phyloP scores from a whole-genome alignment of 2,329 filamentous ascomycete genomes.

The Talaromyces albobiverticillius region DNA sequence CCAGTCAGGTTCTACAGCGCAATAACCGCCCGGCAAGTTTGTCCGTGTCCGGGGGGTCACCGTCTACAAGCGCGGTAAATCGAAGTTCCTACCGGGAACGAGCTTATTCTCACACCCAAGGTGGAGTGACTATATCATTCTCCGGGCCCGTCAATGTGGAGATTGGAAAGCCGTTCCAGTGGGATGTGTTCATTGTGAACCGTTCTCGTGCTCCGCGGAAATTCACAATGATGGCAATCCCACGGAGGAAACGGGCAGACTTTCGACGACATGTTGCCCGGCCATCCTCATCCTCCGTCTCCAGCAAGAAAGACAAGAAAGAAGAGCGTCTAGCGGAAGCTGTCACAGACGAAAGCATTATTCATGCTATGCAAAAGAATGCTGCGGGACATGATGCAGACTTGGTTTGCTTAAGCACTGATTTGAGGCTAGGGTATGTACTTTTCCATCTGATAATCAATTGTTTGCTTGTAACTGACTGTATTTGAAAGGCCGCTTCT shows the following conservation, averaged over 20 bases:
- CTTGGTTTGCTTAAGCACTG: conserved; percentile 56
- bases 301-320: conserved; percentile 23
- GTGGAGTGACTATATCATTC: conserved; percentile 56
- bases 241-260: conserved; percentile 45
- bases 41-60: conserved; percentile 26
- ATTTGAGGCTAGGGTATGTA: conserved; percentile 56
- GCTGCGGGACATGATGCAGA: conserved; percentile 49
- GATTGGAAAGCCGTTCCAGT: conserved; percentile 54
- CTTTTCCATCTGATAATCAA: neutral
- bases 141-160: conserved; percentile 49
- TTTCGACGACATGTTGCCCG: conserved; percentile 41
- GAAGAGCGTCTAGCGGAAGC: conserved; percentile 47
- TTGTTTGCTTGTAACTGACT: neutral
- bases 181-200: conserved; percentile 60
- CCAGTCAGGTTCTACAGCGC: conserved; percentile 45
- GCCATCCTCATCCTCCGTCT: conserved; percentile 45
- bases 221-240: conserved; percentile 54
- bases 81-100: conserved; percentile 35
- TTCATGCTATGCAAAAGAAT: conserved; percentile 55
- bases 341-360: conserved; percentile 55
- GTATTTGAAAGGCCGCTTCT: conserved; percentile 46
- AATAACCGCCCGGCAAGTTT: conserved; percentile 45
- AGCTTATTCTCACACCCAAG: conserved; percentile 37
- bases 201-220: conserved; percentile 52
- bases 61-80: conserved; percentile 22